A percentile compares a stretch with the other conserved stretches of the same genome.
phyloP scores from a whole-genome alignment of 441 rosid genomes.

The Gossypium lobatum region DNA sequence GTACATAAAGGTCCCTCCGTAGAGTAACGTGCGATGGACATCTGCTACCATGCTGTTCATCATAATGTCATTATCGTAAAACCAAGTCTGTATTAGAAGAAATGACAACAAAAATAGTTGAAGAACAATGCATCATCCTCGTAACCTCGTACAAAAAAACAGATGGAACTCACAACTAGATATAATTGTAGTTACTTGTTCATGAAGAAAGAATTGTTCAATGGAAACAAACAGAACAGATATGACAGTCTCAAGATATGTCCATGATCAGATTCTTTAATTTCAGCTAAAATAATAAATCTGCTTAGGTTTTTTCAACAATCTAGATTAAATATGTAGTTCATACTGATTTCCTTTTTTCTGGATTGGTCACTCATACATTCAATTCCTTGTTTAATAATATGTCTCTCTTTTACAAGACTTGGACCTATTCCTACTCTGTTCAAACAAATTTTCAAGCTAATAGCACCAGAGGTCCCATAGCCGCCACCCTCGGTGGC shows the following conservation, averaged over 20 bases:
- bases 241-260: not conserved
- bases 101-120: not conserved
- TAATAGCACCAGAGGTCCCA: not conserved
- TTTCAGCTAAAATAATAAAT: not conserved
- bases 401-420: not conserved
- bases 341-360: not conserved
- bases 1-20: conserved; percentile 92
- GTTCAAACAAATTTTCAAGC: not conserved
- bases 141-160: too few relatives aligned
- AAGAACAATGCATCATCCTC: not conserved
- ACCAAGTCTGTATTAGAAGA: not conserved
- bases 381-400: not conserved
- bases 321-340: not conserved
- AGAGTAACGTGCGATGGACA: conserved; percentile 91
- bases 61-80: conserved; percentile 7
- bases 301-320: not conserved
- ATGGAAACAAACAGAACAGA: not conserved
- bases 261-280: not conserved
- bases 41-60: conserved; percentile 90
- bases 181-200: not conserved
- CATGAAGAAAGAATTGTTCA: not conserved
- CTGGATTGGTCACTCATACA: too few relatives aligned
- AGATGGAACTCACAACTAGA: not conserved
- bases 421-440: not conserved
- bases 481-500: too few relatives aligned